Evolutionary conservation across 139 green algal genomes (phyloP).

Genomic region (Chlorella sp.): DNA sequence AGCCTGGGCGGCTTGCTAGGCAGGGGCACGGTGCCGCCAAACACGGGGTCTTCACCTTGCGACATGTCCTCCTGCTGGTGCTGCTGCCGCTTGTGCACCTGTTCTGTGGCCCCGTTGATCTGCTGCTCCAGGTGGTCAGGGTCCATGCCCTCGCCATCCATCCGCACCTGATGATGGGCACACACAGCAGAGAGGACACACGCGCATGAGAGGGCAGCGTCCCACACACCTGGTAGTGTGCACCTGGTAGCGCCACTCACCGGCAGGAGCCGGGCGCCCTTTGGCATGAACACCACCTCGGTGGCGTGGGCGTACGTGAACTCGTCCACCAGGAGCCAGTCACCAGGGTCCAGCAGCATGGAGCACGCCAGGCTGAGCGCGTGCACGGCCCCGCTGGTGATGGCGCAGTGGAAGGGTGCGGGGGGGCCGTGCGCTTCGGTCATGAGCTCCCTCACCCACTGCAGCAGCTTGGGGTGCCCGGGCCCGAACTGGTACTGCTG

Average conservation of each 20-base stretch:
- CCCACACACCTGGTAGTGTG: not conserved
- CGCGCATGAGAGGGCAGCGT: not conserved
- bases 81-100: too few species aligned
- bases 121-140: constrained; percentile 31
- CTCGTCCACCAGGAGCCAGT: constrained; percentile 46
- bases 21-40: too few species aligned
- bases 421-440: not conserved
- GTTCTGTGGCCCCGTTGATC: constrained; percentile 8
- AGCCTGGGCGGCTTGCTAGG: constrained; percentile 14
- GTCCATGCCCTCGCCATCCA: constrained; percentile 49
- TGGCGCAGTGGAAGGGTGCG: not conserved
- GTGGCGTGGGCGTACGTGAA: constrained; percentile 61
- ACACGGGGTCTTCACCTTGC: too few species aligned
- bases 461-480: not conserved
- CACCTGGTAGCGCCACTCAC: constrained; percentile 3
- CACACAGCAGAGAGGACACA: not conserved
- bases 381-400: not conserved
- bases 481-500: not conserved
- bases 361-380: not conserved
- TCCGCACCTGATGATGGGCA: not conserved
- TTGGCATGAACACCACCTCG: constrained; percentile 51
- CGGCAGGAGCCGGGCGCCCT: constrained; percentile 28
- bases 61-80: too few species aligned
- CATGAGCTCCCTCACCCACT: not conserved
- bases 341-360: not conserved